phyloP scores from a whole-genome alignment of 202 grass and related monocot species.

The Panicum virgatum region DNA sequence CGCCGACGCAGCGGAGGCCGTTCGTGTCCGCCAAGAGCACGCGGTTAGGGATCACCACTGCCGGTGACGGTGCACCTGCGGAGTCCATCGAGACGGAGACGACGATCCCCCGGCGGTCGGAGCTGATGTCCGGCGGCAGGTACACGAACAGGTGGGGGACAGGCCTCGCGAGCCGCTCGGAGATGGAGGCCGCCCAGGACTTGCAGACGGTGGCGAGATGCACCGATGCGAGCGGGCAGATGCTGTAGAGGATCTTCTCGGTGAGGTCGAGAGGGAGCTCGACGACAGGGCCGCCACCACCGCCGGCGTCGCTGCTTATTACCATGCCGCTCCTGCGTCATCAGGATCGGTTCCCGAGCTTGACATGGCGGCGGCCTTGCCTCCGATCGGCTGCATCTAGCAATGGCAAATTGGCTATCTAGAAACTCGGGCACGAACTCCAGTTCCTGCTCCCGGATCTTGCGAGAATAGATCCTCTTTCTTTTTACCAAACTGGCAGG shows the following conservation, averaged over 20 bases:
- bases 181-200: conserved; percentile 19
- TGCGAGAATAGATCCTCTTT: too few species aligned
- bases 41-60: not conserved
- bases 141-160: conserved; percentile 29
- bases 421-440: too few species aligned
- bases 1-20: not conserved
- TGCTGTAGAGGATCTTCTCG: conserved; percentile 25
- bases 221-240: conserved; percentile 23
- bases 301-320: too few species aligned
- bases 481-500: too few species aligned
- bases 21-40: not conserved
- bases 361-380: not conserved
- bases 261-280: conserved; percentile 37
- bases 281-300: too few species aligned
- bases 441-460: too few species aligned
- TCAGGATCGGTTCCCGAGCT: not conserved
- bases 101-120: not conserved
- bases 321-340: too few species aligned
- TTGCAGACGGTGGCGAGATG: conserved; percentile 24
- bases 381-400: not conserved
- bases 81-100: not conserved
- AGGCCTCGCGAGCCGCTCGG: not conserved
- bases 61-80: not conserved
- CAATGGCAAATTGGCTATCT: too few species aligned
- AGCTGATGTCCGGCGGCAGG: not conserved